These are phyloP conservation scores for Trichophyton benhamiae DNA, from an alignment of 2,329 filamentous ascomycete species.

Conservation along the genomic window DNA sequence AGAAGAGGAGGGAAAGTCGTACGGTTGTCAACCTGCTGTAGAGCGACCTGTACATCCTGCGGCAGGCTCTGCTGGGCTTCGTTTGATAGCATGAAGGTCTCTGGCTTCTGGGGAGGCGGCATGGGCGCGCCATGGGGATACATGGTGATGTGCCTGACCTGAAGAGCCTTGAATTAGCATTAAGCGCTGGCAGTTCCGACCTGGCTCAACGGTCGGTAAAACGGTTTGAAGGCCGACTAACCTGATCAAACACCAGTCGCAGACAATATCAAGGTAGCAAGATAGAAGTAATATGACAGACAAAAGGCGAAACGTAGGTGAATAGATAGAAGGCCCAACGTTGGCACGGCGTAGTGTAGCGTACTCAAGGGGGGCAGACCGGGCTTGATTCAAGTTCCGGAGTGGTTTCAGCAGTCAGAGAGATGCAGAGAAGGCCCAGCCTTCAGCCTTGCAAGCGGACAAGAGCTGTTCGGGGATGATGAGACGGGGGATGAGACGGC, in stretches of 20 bases:
- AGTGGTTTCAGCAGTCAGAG: conserved; percentile 1
- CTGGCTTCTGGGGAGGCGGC: conserved; percentile 87
- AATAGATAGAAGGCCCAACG: conserved; percentile 4
- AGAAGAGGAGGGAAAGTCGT: conserved; percentile 32
- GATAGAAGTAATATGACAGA: background rate
- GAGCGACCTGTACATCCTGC: conserved; percentile 88
- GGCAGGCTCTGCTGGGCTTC: conserved; percentile 94
- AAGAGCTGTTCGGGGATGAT: conserved; percentile 8
- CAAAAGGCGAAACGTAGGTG: conserved; percentile 15
- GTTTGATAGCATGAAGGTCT: conserved; percentile 96
- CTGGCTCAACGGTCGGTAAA: background rate
- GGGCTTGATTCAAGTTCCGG: background rate
- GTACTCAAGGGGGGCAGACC: background rate
- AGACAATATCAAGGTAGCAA: background rate
- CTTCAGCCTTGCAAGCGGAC: conserved; percentile 4
- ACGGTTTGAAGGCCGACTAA: background rate
- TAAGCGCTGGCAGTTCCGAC: background rate
- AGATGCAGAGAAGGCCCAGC: conserved; percentile 4
- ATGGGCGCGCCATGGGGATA: conserved; percentile 69
- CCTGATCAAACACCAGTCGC: conserved; percentile 2
- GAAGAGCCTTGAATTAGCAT: background rate
- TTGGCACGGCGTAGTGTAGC: background rate
- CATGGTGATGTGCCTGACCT: conserved; percentile 41
- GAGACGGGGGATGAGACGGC: conserved; percentile 10
- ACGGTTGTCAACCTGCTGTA: conserved; percentile 98